Evolutionary conservation across 2,329 filamentous ascomycete genomes (phyloP), one percentile per base, ranked within the genome.

Genomic region (Capronia coronata): DNA sequence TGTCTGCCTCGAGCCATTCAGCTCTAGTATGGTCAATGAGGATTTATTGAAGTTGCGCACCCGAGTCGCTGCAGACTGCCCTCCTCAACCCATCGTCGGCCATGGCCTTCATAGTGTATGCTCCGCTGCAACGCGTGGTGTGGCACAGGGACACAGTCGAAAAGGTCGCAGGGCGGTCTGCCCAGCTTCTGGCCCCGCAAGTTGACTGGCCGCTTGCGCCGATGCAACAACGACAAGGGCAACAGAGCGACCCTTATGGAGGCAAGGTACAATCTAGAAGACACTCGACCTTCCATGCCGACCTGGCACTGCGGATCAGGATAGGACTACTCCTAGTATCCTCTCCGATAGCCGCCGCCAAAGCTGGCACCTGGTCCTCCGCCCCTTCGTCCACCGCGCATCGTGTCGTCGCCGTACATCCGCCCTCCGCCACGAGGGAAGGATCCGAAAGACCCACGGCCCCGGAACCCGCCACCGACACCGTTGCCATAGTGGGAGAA

Each of bases 371-470:
- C 18, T 6, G 34, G 2, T 8, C 14, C 34, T 18, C 59, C 63
- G 80, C 53, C 81, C 80, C 68, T 73, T 70, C 60, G 78, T 80
- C 67, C 70, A 74, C 48, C 82, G 80, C 74, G 81, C 50, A 51
- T 54, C 42, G 46, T 41, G 29, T 55, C 52, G 40, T 52, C 52
- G 44, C 47, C 46, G 47, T 56, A 54, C 47, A 51, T 48, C 10
- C 53, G 32, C 3, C 55, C 53, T 14, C 48, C 43, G 13, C 55
- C 49, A 23, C 48, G 43, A 47, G 46, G 37, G 34, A 50, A 49
- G 2, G 38, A 51, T 11, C 43, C 49, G 23, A 46, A 55, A 8
- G 43, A 43, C 19, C 56, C 43, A 39, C 49, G 48, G 23, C 22
- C 44, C 19, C 35, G 35, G 13, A 40, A 41, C 22, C 49, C 43